A percentile compares a stretch with the other conserved stretches of the same genome.
These are phyloP conservation scores for Rutstroemia sp. DNA, from an alignment of 2,329 filamentous ascomycete genomes.

Conservation along the genomic window DNA sequence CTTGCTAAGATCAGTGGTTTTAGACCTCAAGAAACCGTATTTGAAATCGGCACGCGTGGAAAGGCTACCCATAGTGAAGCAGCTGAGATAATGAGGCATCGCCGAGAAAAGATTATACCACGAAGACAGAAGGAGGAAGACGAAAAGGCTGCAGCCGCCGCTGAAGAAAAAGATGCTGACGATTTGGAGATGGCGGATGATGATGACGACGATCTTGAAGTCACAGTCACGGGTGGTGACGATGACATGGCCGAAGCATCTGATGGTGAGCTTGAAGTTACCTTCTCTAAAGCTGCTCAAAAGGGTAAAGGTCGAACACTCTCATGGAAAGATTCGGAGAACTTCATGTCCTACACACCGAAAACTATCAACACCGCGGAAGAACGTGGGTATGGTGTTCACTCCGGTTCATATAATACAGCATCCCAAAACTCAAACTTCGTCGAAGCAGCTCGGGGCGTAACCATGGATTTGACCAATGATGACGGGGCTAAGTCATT, in stretches of 20 bases:
- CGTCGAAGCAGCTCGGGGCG: slow-evolving; percentile 76
- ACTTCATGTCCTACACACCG: slow-evolving; percentile 96
- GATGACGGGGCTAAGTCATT: slow-evolving; percentile 80
- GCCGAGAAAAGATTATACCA: slow-evolving; percentile 61
- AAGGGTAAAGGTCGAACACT: slow-evolving; percentile 47
- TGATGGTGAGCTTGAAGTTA: slow-evolving; percentile 59
- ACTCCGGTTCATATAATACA: slow-evolving; percentile 59
- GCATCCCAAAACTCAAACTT: slow-evolving; percentile 59
- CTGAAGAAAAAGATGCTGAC: slow-evolving; percentile 25
- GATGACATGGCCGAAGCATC: slow-evolving; percentile 51
- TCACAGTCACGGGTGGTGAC: slow-evolving; percentile 28
- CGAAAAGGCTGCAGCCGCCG: slow-evolving; percentile 31
- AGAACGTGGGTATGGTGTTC: slow-evolving; percentile 88
- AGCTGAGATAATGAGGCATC: slow-evolving; percentile 67
- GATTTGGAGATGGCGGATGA: slow-evolving; percentile 19
- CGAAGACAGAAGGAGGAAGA: slow-evolving; percentile 37
- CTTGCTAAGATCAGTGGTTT: slow-evolving; percentile 82
- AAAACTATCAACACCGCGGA: slow-evolving; percentile 74
- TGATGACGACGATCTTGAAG: slow-evolving; percentile 33
- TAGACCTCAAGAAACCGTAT: slow-evolving; percentile 89
- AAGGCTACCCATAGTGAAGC: slow-evolving; percentile 55
- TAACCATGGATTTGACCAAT: slow-evolving; percentile 85
- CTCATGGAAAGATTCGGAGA: slow-evolving; percentile 74
- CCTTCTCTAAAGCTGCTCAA: slow-evolving; percentile 54
- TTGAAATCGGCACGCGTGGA: slow-evolving; percentile 76